Conservation (phyloP, 1,284 basidiomycete genomes). For the Irpex lacteus region DNA sequence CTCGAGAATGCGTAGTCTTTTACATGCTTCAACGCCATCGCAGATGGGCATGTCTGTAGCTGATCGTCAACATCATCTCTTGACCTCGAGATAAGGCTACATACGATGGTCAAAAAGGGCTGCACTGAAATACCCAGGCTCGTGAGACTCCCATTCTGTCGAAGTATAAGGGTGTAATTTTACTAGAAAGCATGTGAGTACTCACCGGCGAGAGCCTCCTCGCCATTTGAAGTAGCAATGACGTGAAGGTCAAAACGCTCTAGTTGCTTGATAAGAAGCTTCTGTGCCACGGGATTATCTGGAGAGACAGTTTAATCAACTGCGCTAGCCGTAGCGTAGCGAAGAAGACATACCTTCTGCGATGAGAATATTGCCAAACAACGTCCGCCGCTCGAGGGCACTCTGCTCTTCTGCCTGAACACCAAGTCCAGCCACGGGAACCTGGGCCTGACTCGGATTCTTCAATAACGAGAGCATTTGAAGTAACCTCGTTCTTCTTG, state of each 20-base stretch:
- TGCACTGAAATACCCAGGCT: slow-evolving; percentile 63
- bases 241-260: slow-evolving; percentile 59
- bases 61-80: neutral
- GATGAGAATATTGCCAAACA: slow-evolving; percentile 64
- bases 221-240: slow-evolving; percentile 59
- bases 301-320: neutral
- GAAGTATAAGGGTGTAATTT: neutral
- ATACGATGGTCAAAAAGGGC: slow-evolving; percentile 73
- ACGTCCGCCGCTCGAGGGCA: slow-evolving; percentile 44
- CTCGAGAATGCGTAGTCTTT: slow-evolving; percentile 59
- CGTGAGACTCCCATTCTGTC: slow-evolving; percentile 63
- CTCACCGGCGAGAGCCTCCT: slow-evolving; percentile 59
- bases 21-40: slow-evolving; percentile 70
- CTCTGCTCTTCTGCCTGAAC: slow-evolving; percentile 44
- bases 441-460: slow-evolving; percentile 42
- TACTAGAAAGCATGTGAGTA: neutral
- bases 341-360: slow-evolving; percentile 54
- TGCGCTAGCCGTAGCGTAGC: too few relatives aligned
- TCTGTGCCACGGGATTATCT: slow-evolving; percentile 71
- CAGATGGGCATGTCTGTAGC: slow-evolving; percentile 68
- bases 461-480: slow-evolving; percentile 60
- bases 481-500: slow-evolving; percentile 54
- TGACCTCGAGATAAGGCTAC: neutral
- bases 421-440: slow-evolving; percentile 33
- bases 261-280: slow-evolving; percentile 62